phyloP scores from a whole-genome alignment of 306 rosid genomes.

The Macrotyloma uniflorum region DNA sequence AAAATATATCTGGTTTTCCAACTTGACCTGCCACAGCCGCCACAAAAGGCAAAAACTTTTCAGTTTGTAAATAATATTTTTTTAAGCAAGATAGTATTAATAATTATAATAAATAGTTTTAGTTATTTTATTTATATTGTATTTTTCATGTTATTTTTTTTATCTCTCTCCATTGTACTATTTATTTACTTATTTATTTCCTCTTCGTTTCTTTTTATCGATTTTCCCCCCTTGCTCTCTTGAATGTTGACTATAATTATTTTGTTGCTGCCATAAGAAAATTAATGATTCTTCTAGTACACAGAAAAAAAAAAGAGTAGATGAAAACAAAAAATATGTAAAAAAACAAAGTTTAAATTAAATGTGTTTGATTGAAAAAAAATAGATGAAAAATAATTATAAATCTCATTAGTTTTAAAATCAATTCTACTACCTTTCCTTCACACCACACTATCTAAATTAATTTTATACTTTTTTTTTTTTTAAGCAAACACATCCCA shows the following conservation, averaged over 20 bases:
- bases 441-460: too few relatives aligned
- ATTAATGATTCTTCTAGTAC: too few relatives aligned
- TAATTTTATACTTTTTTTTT: too few relatives aligned
- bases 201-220: not conserved
- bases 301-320: too few relatives aligned
- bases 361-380: too few relatives aligned
- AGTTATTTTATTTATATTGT: not conserved
- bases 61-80: not conserved
- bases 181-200: not conserved
- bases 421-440: too few relatives aligned
- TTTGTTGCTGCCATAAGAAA: not conserved
- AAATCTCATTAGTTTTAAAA: too few relatives aligned
- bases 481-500: too few relatives aligned
- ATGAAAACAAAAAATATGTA: too few relatives aligned
- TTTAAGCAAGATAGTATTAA: not conserved
- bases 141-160: not conserved
- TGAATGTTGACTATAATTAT: constrained; percentile 16
- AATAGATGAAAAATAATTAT: too few relatives aligned
- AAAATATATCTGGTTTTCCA: not conserved
- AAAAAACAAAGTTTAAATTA: too few relatives aligned
- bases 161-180: not conserved
- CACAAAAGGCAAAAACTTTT: constrained; percentile 8
- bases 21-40: constrained; percentile 23
- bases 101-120: not conserved
- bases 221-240: not conserved